These are phyloP conservation scores for Tubosaeta sp. DNA, from an alignment of 768 basidiomycete species.

Conservation along the genomic window DNA sequence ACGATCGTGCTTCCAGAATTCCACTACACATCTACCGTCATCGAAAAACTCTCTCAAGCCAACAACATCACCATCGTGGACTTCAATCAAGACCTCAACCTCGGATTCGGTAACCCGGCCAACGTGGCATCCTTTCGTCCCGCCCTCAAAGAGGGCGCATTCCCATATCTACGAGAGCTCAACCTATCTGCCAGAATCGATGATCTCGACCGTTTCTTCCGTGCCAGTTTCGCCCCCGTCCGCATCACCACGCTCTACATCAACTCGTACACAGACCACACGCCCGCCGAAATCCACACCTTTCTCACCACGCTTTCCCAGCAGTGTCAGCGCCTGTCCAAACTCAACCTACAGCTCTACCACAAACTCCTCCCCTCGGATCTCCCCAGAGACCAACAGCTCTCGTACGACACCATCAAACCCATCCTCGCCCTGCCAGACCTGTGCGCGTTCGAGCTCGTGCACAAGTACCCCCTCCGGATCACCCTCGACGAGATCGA, in stretches of 20 bases:
- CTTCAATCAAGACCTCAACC: slow-evolving; percentile 46
- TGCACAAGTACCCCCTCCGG: slow-evolving; percentile 27
- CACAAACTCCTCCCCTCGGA: slow-evolving; percentile 12
- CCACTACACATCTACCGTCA: slow-evolving; percentile 42
- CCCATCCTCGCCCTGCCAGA: slow-evolving; percentile 33
- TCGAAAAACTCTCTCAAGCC: slow-evolving; percentile 44
- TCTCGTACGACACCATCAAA: slow-evolving; percentile 34
- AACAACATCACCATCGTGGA: slow-evolving; percentile 44
- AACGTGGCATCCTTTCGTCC: slow-evolving; percentile 48
- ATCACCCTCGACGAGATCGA: slow-evolving; percentile 43
- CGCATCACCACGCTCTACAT: slow-evolving; percentile 50
- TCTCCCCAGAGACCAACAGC: slow-evolving; percentile 20
- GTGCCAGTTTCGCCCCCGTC: slow-evolving; percentile 40
- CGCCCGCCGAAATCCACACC: slow-evolving; percentile 37
- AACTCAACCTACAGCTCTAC: slow-evolving; percentile 38
- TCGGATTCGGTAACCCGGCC: slow-evolving; percentile 42
- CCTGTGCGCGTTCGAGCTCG: slow-evolving; percentile 31
- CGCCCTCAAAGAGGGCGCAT: slow-evolving; percentile 42
- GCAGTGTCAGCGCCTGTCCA: slow-evolving; percentile 44
- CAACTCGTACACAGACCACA: slow-evolving; percentile 44
- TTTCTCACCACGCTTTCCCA: slow-evolving; percentile 44
- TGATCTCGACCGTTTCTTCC: slow-evolving; percentile 44
- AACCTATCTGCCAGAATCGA: slow-evolving; percentile 43
- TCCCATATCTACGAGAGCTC: slow-evolving; percentile 51
- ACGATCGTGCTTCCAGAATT: slow-evolving; percentile 50